Base-by-base conservation (phyloP, 192 early-diverging fungal species). In the Thamnidium elegans region DNA sequence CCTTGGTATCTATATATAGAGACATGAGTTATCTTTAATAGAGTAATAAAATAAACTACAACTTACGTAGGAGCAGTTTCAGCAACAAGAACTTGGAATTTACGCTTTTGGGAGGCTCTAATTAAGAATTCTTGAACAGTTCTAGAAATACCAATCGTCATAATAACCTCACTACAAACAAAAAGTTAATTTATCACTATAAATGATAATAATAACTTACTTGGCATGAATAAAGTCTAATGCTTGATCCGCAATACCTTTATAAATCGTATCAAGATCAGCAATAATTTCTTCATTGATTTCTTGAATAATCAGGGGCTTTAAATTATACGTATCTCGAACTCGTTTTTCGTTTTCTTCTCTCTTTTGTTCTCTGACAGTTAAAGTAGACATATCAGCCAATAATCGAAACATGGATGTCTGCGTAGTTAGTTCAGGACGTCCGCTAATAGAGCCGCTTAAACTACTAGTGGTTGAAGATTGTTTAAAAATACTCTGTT, bases 11-110 rank as follows among this genome's bases (percentile, higher is more conserved):
- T 59, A 42, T 10, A 39, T 17, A 42, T 31, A 34, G 30, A 31
- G 1, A 58, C 13, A 58, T 26, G 3, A 26, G 26, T 26, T 26
- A 26, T 26, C 1, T 26, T 26, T 26, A 26, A 26, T 3, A 26
- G 26, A 26, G 26, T 2, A 26, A 26, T 26, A 44, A 45, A 30
- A 11, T 42, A 58, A 39, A 48, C 0, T 19, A 9, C 34, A n/a
- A 76, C 81, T 76, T 83, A 96, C 78, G 80, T 83, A 21, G 96
- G 96, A 15, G 93, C 87, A 4, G 89, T 90, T 78, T 99, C 96
- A 11, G 90, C 92, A 10, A 99, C 90, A 48, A 99, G 87, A n/a
- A 99, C 94, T 62, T 93, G 89, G 75, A 99, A 96, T 70, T 90
- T 90, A 72, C 94, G 86, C 43, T 90, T 88, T 54, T 83, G 80